phyloP scores from a whole-genome alignment of 768 basidiomycete species.

The Mycena rebaudengoi region DNA sequence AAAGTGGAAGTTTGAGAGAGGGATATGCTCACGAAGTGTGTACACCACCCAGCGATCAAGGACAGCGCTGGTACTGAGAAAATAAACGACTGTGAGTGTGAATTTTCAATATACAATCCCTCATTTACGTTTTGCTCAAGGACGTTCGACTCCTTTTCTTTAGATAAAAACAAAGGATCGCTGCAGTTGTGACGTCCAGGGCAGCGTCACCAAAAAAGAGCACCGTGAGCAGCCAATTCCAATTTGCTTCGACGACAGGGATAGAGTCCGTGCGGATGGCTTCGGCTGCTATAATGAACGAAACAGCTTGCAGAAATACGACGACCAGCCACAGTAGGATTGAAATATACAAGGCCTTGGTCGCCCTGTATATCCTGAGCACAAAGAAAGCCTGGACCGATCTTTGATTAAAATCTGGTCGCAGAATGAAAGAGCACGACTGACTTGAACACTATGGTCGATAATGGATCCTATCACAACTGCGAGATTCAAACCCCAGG shows the following conservation, averaged over 20 bases:
- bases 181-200: slow-evolving; percentile 19
- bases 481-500: slow-evolving; percentile 15
- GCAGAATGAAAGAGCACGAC: background rate
- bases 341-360: slow-evolving; percentile 1
- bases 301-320: slow-evolving; percentile 12
- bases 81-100: background rate
- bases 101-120: background rate
- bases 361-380: slow-evolving; percentile 17
- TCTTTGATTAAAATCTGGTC: background rate
- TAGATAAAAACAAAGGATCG: slow-evolving; percentile 19
- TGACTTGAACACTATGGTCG: slow-evolving; percentile 17
- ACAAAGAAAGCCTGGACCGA: slow-evolving; percentile 22
- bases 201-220: slow-evolving; percentile 22
- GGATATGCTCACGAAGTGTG: slow-evolving; percentile 18
- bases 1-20: background rate
- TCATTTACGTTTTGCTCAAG: slow-evolving; percentile 11
- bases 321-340: slow-evolving; percentile 14
- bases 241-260: background rate
- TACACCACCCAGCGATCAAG: slow-evolving; percentile 18
- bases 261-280: slow-evolving; percentile 9
- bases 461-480: slow-evolving; percentile 18
- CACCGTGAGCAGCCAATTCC: slow-evolving; percentile 6
- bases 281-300: slow-evolving; percentile 5
- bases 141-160: slow-evolving; percentile 12
- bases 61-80: slow-evolving; percentile 6